phyloP scores from a whole-genome alignment of 306 rosid species.

The Glycine latifolia region DNA sequence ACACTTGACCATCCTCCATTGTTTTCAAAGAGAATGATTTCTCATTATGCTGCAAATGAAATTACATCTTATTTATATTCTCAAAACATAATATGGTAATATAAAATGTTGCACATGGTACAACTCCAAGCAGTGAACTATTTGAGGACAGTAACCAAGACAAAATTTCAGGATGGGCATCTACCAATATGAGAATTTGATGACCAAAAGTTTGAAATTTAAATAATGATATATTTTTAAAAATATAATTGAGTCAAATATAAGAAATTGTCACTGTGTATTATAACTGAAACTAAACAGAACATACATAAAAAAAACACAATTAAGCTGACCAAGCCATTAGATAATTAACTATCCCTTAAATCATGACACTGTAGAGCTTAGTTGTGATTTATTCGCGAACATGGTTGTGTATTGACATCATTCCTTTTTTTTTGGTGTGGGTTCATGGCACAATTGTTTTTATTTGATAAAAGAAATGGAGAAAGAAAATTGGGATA shows the following conservation, averaged over 20 bases:
- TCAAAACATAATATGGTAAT: slow-evolving; percentile 33
- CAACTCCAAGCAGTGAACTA: slow-evolving; percentile 31
- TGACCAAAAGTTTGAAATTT: slow-evolving; percentile 8
- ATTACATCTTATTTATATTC: slow-evolving; percentile 29
- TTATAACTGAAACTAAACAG: too few species aligned
- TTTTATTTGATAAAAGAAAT: background rate
- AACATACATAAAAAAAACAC: too few species aligned
- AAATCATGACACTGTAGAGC: slow-evolving; percentile 20
- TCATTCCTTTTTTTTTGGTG: background rate
- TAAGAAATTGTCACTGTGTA: background rate
- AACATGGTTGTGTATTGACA: slow-evolving; percentile 5
- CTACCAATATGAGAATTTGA: slow-evolving; percentile 17
- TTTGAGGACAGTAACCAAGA: background rate
- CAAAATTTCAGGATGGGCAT: slow-evolving; percentile 16
- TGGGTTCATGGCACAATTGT: background rate
- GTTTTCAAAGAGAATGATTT: slow-evolving; percentile 89
- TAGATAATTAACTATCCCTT: slow-evolving; percentile 2
- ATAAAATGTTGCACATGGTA: slow-evolving; percentile 20
- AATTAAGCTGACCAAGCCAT: slow-evolving; percentile 25
- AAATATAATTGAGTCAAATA: background rate
- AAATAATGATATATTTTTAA: slow-evolving; percentile 4
- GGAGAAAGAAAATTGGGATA: slow-evolving; percentile 3
- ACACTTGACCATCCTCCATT: slow-evolving; percentile 99
- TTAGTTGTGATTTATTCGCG: background rate
- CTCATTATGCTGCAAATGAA: slow-evolving; percentile 80